phyloP scores from a whole-genome alignment of 805 yeast genomes.

The Metschnikowia chrysomelidarum region DNA sequence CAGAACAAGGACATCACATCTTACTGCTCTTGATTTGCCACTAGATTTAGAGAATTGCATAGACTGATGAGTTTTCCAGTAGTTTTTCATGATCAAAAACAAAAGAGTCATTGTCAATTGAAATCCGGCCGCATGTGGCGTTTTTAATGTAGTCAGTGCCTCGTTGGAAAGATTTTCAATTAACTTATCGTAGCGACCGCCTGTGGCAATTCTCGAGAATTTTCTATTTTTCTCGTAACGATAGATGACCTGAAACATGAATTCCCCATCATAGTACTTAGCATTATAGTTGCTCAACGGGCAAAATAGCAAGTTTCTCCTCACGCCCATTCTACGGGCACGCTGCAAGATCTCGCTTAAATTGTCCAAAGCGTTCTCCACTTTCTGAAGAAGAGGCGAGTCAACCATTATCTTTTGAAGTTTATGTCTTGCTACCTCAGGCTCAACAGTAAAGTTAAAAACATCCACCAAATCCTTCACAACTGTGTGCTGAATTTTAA shows the following conservation, averaged over 20 bases:
- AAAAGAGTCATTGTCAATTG: constrained; percentile 58
- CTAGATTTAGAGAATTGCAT: constrained; percentile 42
- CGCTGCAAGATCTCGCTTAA: constrained; percentile 56
- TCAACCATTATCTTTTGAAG: constrained; percentile 72
- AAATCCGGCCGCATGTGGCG: constrained; percentile 74
- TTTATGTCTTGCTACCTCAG: constrained; percentile 60
- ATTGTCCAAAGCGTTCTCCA: constrained; percentile 63
- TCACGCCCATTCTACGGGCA: constrained; percentile 58
- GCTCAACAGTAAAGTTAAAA: constrained; percentile 74
- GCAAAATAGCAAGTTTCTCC: constrained; percentile 56
- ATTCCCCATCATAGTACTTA: constrained; percentile 72
- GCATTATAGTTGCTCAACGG: constrained; percentile 86
- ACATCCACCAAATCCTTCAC: constrained; percentile 71
- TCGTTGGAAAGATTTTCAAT: constrained; percentile 62
- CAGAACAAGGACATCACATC: constrained; percentile 83
- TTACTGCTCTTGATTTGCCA: constrained; percentile 39
- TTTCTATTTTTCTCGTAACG: constrained; percentile 53
- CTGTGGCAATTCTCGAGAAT: constrained; percentile 68
- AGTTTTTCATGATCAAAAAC: constrained; percentile 35
- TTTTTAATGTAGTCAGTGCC: constrained; percentile 23
- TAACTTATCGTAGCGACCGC: constrained; percentile 87
- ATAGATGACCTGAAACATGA: constrained; percentile 85
- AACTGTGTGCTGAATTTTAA: constrained; percentile 77
- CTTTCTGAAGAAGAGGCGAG: constrained; percentile 56
- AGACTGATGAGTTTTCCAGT: constrained; percentile 4